Base-by-base conservation (phyloP, 371 early-diverging fungal species). In the Mucor racemosus region DNA sequence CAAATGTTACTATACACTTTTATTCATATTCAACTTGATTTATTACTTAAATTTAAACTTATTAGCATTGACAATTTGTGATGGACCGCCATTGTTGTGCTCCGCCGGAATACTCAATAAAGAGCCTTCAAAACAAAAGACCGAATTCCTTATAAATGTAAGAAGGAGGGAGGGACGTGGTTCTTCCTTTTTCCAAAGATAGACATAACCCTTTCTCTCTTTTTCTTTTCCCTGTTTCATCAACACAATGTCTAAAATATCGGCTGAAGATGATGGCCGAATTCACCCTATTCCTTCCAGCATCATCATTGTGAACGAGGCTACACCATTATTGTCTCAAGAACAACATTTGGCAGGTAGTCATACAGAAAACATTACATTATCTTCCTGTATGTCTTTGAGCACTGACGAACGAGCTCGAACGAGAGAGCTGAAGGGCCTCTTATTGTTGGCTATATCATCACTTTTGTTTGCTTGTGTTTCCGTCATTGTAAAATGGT, bases 401-500 rank as follows among this genome's bases (percentile, higher is more conserved):
- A 67, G 64, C 17, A 7, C 39, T 7, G 66, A 66, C 11, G 48
- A 44, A n/a, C 33, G 8, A 21, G 39, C 4, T 11, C 62, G 63
- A 40, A 38, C 53, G 8, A 65, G 60, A 26, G 75, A 78, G 60
- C 19, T 67, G 3, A 39, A 63, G 7, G 77, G 81, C 1, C 33
- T 81, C n/a, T 39, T 78, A 19, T 69, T 81, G 58, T 87, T 91
- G 88, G 77, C 85, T 0, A 58, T 84, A 4, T 91, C 93, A 7
- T 91, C 93, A 0, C 66, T 92, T 1, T 85, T 85, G 7, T 92
- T 92, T 72, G 84, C 90, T 0, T 66, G 85, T 38, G 91, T 90
- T 79, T 84, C 90, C 4, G 78, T 88, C 0, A 79, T 87, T 48
- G 93, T 92, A 65, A 92, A 91, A 63, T 36, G 17, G 14, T 50